Evolutionary conservation across 148 eudicot genomes (phyloP).

Genomic region (Silene uniflora): DNA sequence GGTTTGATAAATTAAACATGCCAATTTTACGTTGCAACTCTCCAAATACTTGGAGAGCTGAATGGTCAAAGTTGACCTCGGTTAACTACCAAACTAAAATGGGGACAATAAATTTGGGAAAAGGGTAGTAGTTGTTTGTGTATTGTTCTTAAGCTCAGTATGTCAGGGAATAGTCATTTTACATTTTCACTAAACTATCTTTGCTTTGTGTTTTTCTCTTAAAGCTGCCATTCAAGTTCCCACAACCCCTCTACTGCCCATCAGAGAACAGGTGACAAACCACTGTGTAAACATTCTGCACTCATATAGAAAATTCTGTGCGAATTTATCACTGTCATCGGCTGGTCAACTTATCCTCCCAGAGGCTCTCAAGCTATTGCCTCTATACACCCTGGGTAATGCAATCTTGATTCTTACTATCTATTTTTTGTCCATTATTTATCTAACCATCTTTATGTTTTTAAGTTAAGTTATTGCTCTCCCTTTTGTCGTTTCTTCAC

Average conservation of each 20-base stretch:
- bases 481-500: background rate
- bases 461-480: background rate
- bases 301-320: conserved; percentile 91
- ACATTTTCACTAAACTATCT: conserved; percentile 21
- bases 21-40: background rate
- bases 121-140: background rate
- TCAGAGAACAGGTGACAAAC: conserved; percentile 77
- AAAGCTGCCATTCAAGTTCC: conserved; percentile 77
- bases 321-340: conserved; percentile 63
- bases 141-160: background rate
- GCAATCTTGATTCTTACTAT: background rate
- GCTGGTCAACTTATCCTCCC: conserved; percentile 97
- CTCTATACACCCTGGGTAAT: conserved; percentile 88
- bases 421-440: background rate
- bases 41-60: background rate
- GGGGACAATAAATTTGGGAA: background rate
- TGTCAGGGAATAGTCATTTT: background rate
- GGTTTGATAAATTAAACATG: background rate
- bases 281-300: conserved; percentile 76
- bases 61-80: background rate
- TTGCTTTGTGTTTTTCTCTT: conserved; percentile 24
- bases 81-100: background rate
- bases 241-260: conserved; percentile 60
- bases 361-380: conserved; percentile 90
- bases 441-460: conserved; percentile 2